Base-by-base conservation (phyloP, 768 basidiomycete species). In the Termitomyces bulborhizus region DNA sequence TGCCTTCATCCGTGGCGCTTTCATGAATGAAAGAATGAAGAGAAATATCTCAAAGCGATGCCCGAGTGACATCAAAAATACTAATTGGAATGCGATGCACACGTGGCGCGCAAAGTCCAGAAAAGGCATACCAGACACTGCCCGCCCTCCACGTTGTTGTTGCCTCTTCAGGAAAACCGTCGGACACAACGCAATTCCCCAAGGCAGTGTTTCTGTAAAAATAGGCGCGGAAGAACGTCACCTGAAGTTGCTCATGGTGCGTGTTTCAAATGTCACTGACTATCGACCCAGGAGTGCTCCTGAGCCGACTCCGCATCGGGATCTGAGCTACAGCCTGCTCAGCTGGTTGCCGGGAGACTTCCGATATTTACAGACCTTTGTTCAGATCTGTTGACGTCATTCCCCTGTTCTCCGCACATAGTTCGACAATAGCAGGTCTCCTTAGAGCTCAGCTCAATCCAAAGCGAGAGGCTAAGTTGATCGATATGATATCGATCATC, bases 41-140 rank as follows among this genome's bases (percentile, higher is more conserved):
- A 60, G 59, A 24, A 44, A 43, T 37, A 41, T n/a, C 46, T 34
- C 47, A 63, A 69, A 57, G 70, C 72, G 59, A 70, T 73, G 72
- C 63, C 3, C 36, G 60, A 69, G 66, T 64, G 55, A 66, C 63
- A 57, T 51, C 43, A 57, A 56, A 57, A 57, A 60, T 57, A 55
- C 60, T 60, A 59, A 57, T 55, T 44, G 31, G 51, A 58, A 57
- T 61, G 69, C 67, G 67, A 63, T 69, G 66, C 62, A 55, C 59
- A 59, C 62, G 61, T 63, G 65, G 56, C 56, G 53, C 26, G 29
- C 11, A 34, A 36, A 43, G 45, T 54, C 26, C 53, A 52, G 37
- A 62, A 52, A 41, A 52, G 61, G 63, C 44, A 57, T 43, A 13
- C 34, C 51, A 53, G 57, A 62, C 60, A 65, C 57, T 55, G 61